phyloP scores from a whole-genome alignment of 805 yeast genomes.

The Candida succiphila region DNA sequence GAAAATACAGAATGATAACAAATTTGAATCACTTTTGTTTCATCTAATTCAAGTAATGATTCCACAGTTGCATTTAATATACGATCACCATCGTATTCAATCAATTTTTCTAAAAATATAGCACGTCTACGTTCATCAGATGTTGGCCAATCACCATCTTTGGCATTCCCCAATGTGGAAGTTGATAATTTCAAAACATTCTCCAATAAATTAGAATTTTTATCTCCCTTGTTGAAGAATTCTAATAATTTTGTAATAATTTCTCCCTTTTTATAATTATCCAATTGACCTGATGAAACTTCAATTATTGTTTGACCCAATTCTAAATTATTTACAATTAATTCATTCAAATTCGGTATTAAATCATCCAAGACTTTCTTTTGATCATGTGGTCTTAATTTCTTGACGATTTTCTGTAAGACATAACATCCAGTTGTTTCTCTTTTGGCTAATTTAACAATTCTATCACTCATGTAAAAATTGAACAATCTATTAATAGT shows the following conservation, averaged over 20 bases:
- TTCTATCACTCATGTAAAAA: constrained; percentile 63
- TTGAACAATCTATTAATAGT: constrained; percentile 62
- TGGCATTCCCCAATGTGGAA: constrained; percentile 73
- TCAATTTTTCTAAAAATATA: constrained; percentile 60
- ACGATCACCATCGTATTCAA: constrained; percentile 54
- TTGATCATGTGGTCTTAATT: constrained; percentile 53
- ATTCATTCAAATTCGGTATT: constrained; percentile 53
- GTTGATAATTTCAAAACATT: constrained; percentile 52
- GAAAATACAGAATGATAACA: constrained; percentile 87
- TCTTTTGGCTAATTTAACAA: constrained; percentile 65
- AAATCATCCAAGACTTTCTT: constrained; percentile 51
- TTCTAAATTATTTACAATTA: constrained; percentile 61
- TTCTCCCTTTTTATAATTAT: constrained; percentile 49
- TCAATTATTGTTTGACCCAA: constrained; percentile 58
- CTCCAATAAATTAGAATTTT: constrained; percentile 45
- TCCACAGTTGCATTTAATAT: constrained; percentile 51
- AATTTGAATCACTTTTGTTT: constrained; percentile 59
- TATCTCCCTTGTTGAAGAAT: constrained; percentile 27
- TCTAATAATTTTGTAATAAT: constrained; percentile 40
- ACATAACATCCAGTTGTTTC: constrained; percentile 81
- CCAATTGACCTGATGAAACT: constrained; percentile 49
- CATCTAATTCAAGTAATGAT: constrained; percentile 48
- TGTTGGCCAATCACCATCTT: constrained; percentile 89
- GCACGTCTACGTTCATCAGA: constrained; percentile 80
- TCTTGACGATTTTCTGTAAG: constrained; percentile 58